Percentiles rank a stretch among this genome's conserved stretches.
Conservation (phyloP, 139 green algal genomes). For the Pleodorina starrii region DNA sequence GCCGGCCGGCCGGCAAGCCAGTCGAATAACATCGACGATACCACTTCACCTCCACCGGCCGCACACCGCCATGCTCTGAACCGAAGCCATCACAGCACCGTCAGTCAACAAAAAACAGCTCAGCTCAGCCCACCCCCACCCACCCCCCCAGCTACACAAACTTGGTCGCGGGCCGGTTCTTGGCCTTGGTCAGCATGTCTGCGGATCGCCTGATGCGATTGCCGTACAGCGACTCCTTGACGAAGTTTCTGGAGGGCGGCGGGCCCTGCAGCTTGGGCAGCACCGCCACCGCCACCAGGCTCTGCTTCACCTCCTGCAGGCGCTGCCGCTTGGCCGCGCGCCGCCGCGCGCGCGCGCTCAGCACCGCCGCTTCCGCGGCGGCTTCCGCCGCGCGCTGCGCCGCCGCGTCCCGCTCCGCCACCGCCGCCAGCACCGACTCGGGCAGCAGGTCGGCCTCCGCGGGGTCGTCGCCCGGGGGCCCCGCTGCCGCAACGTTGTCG, state of each 20-base stretch:
- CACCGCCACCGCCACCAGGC: constrained; percentile 31
- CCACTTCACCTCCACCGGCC: too few species aligned
- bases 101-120: too few species aligned
- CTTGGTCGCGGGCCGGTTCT: background rate
- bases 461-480: background rate
- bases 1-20: too few species aligned
- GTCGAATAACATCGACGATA: too few species aligned
- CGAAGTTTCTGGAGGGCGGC: background rate
- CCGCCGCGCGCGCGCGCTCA: background rate
- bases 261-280: background rate
- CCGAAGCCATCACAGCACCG: too few species aligned
- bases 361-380: background rate
- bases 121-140: too few species aligned
- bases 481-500: background rate
- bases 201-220: background rate
- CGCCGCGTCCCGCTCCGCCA: constrained; percentile 5
- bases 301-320: background rate
- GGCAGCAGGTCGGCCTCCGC: constrained; percentile 26
- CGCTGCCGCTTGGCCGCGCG: constrained; percentile 16
- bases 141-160: constrained; percentile 7
- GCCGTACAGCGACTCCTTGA: constrained; percentile 41
- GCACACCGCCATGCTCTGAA: too few species aligned
- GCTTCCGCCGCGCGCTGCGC: background rate
- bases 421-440: constrained; percentile 16
- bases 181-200: background rate